A percentile compares a stretch with the other conserved stretches of the same genome.
These are phyloP conservation scores for Boletus hoseneyae DNA, from an alignment of 1,284 basidiomycete species.

Conservation along the genomic window DNA sequence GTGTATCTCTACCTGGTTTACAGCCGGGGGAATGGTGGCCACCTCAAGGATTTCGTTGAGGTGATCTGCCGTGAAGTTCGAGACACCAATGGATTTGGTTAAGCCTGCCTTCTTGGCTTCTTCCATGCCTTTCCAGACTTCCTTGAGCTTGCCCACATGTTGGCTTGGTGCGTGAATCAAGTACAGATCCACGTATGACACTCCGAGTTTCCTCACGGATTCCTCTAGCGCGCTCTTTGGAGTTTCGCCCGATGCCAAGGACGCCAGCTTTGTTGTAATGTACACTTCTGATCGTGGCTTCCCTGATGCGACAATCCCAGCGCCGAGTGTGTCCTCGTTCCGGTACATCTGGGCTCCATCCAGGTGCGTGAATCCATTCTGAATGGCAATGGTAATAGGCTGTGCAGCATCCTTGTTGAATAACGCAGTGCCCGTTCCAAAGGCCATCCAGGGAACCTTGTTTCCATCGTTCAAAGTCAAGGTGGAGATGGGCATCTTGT, in stretches of 20 bases:
- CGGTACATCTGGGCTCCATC: constrained; percentile 68
- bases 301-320: constrained; percentile 50
- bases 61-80: constrained; percentile 73
- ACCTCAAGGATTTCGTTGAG: constrained; percentile 59
- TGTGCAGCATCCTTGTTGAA: constrained; percentile 50
- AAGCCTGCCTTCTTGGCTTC: constrained; percentile 63
- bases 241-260: constrained; percentile 37
- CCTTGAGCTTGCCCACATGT: constrained; percentile 44
- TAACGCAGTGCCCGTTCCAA: constrained; percentile 67
- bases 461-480: constrained; percentile 59
- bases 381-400: constrained; percentile 51
- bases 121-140: constrained; percentile 73
- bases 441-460: constrained; percentile 59
- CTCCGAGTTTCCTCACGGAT: constrained; percentile 57
- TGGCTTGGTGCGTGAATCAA: constrained; percentile 58
- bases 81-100: constrained; percentile 79
- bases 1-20: constrained; percentile 65
- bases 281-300: constrained; percentile 47
- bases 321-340: constrained; percentile 60
- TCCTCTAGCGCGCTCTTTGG: constrained; percentile 48
- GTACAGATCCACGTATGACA: constrained; percentile 75
- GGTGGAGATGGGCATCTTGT: constrained; percentile 36
- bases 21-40: constrained; percentile 60
- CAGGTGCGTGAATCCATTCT: constrained; percentile 63
- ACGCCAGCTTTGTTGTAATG: constrained; percentile 63